Percentiles rank a stretch among this genome's conserved stretches.
These are phyloP conservation scores for Peziza echinospora DNA, from an alignment of 495 filamentous ascomycete species.

Conservation along the genomic window DNA sequence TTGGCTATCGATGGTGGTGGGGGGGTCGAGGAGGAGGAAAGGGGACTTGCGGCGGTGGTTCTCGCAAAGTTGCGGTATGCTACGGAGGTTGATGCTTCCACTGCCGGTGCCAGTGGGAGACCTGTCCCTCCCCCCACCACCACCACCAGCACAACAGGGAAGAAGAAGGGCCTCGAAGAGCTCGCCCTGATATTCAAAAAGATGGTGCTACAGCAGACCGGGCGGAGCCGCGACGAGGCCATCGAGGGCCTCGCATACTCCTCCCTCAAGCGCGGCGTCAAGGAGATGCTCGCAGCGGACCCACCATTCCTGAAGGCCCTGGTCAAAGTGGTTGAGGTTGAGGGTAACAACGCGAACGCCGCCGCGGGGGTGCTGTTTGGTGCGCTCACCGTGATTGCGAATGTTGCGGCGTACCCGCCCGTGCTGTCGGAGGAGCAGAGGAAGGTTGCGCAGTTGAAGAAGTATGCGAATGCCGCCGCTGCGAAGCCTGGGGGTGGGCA, in stretches of 20 bases:
- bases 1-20: slow-evolving; percentile 38
- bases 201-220: slow-evolving; percentile 42
- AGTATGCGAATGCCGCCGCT: slow-evolving; percentile 67
- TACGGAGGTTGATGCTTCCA: slow-evolving; percentile 17
- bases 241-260: slow-evolving; percentile 89
- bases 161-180: slow-evolving; percentile 39
- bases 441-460: slow-evolving; percentile 69
- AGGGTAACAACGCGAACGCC: slow-evolving; percentile 31
- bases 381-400: slow-evolving; percentile 57
- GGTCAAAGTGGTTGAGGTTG: slow-evolving; percentile 40
- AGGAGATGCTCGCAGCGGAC: slow-evolving; percentile 54
- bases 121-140: too few relatives aligned
- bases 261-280: slow-evolving; percentile 60
- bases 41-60: slow-evolving; percentile 59
- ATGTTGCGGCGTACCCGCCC: slow-evolving; percentile 65
- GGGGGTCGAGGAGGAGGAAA: slow-evolving; percentile 21
- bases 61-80: slow-evolving; percentile 46
- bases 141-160: slow-evolving; percentile 9
- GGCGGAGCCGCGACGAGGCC: slow-evolving; percentile 34
- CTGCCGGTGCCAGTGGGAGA: not conserved
- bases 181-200: slow-evolving; percentile 57
- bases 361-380: slow-evolving; percentile 58
- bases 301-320: slow-evolving; percentile 41
- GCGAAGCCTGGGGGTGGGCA: slow-evolving; percentile 32
- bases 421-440: slow-evolving; percentile 75